Conservation (phyloP, 768 basidiomycete species). For the Rhizopogon vulgaris region DNA sequence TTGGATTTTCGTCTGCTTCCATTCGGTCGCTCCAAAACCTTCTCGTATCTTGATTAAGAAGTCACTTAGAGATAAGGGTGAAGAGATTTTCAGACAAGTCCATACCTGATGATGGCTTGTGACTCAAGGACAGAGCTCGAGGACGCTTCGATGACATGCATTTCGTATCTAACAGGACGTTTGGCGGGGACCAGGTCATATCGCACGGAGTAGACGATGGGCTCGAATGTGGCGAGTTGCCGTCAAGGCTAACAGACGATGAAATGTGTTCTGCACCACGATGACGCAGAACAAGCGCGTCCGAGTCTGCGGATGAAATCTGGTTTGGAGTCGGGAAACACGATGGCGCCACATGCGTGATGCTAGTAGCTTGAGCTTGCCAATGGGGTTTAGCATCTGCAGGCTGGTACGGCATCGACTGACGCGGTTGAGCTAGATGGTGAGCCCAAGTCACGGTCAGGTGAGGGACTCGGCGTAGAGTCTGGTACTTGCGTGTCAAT, state of each 20-base stretch:
- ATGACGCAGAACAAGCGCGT: constrained; percentile 4
- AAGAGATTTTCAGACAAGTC: constrained; percentile 33
- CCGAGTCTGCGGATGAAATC: constrained; percentile 4
- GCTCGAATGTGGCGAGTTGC: neutral
- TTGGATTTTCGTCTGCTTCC: constrained; percentile 4
- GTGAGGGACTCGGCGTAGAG: constrained; percentile 64
- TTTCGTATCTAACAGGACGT: neutral
- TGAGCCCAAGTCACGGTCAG: constrained; percentile 79
- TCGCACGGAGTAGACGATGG: neutral
- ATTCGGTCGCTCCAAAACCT: constrained; percentile 19
- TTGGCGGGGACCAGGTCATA: neutral
- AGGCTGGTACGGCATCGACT: constrained; percentile 13
- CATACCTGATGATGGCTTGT: constrained; percentile 6
- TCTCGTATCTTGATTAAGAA: constrained; percentile 17
- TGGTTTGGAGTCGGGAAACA: constrained; percentile 13
- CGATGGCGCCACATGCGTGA: constrained; percentile 7
- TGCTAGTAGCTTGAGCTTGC: constrained; percentile 10
- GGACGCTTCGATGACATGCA: constrained; percentile 12
- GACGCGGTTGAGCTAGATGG: constrained; percentile 32
- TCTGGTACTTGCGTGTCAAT: constrained; percentile 31
- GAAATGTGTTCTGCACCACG: neutral
- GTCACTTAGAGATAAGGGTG: constrained; percentile 28
- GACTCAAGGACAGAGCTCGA: constrained; percentile 25
- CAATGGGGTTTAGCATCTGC: constrained; percentile 9
- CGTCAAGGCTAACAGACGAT: constrained; percentile 5